Base-by-base conservation (phyloP, 106 monocot genomes). In the Gastrodia elata region DNA sequence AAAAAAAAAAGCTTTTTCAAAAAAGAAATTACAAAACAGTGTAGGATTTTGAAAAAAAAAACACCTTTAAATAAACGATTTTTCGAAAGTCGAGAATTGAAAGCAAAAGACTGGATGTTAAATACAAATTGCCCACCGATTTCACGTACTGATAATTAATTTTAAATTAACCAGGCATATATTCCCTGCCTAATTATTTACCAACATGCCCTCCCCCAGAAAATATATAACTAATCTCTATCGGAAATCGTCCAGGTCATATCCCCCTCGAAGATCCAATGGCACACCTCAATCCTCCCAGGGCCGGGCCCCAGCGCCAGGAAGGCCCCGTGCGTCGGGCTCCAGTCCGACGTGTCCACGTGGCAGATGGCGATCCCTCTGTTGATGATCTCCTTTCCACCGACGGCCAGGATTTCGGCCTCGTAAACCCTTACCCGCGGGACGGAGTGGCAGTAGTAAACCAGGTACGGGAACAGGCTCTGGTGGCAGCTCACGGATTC, bases 391-490 rank as follows among this genome's bases (percentile, higher is more conserved):
- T 72, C 52, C 56, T 68, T 71, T 6, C 26, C 56, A 44, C 68
- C 46, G 11, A 68, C 76, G 30, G 61, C 76, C 48, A 76, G 35
- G 40, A 76, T 76, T 39, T 76, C 68, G n/a, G 68, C 76, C 34
- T 68, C 76, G 68, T 76, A 42, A 10, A 44, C 46, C 30, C 46
- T 25, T 2, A 71, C 71, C 7, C 28, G 38, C 5, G 96, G 96
- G 24, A 97, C 96, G 8, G 86, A 85, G 82, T 94, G 94, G 77
- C 96, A 97, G 80, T 97, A 97, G 81, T 97, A 92, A 13, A 90
- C 84, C 79, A 90, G 70, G 76, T 88, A 97, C 0, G 97, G 97
- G 78, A 90, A 97, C 72, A 97, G 39, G 70, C 92, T 90, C 88
- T 97, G 97, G 83, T 97, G 97, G 70, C 97, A 97, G 2, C 92